Evolutionary conservation across 345 rosid genomes (phyloP).

Genomic region (Eutrema yunnanense): DNA sequence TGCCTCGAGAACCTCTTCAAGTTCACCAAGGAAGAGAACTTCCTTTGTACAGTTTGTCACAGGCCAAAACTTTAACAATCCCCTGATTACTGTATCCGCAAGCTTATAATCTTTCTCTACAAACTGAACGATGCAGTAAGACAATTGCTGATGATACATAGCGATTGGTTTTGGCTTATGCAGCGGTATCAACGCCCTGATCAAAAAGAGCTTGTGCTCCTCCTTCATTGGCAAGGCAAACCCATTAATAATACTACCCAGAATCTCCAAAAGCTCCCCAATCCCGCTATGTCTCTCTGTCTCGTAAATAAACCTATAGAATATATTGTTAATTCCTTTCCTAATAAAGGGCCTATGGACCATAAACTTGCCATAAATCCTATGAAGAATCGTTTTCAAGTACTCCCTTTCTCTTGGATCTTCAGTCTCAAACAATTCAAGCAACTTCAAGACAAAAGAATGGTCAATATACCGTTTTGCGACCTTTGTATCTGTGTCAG

Average conservation of each 20-base stretch:
- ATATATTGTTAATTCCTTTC: constrained; percentile 70
- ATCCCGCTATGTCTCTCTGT: constrained; percentile 80
- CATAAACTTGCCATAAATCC: constrained; percentile 94
- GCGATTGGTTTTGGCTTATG: constrained; percentile 74
- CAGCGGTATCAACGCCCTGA: constrained; percentile 80
- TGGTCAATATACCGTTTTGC: constrained; percentile 79
- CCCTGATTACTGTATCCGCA: constrained; percentile 74
- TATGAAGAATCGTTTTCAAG: constrained; percentile 76
- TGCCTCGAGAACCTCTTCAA: constrained; percentile 89
- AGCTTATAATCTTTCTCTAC: constrained; percentile 94
- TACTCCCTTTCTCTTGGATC: constrained; percentile 85
- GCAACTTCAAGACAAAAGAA: constrained; percentile 62
- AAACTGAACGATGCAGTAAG: constrained; percentile 79
- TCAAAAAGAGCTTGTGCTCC: constrained; percentile 84
- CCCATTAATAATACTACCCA: constrained; percentile 88
- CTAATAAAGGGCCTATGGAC: constrained; percentile 83
- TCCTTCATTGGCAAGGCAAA: constrained; percentile 95
- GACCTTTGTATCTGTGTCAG: constrained; percentile 73
- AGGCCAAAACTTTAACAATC: constrained; percentile 89
- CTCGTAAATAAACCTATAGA: constrained; percentile 82
- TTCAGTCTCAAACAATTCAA: constrained; percentile 80
- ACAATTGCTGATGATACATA: constrained; percentile 74
- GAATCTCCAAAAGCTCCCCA: constrained; percentile 78
- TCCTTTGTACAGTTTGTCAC: constrained; percentile 81
- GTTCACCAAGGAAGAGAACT: constrained; percentile 86